phyloP scores from a whole-genome alignment of 257 asterid species.

The Salvia rosmarinus region DNA sequence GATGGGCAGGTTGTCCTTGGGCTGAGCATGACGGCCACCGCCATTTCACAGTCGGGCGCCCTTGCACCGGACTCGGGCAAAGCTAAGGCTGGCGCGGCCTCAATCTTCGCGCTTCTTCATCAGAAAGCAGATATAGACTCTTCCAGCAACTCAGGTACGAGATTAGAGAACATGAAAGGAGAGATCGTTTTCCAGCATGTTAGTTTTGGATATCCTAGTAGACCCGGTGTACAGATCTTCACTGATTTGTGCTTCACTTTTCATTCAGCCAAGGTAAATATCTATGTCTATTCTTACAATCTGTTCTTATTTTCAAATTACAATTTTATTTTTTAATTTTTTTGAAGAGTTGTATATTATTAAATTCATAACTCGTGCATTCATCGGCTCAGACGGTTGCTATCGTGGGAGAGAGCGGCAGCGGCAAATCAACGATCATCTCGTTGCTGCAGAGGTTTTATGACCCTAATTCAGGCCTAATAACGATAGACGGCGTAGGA shows the following conservation, averaged over 20 bases:
- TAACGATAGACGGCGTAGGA: conserved; percentile 46
- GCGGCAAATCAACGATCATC: conserved; percentile 59
- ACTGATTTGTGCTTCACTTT: conserved; percentile 52
- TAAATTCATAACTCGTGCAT: too few relatives aligned
- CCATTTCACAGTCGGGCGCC: conserved; percentile 60
- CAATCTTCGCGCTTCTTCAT: conserved; percentile 60
- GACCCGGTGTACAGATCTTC: conserved; percentile 64
- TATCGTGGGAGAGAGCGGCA: conserved; percentile 61
- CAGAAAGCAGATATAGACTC: conserved; percentile 54
- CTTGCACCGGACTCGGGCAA: conserved; percentile 65
- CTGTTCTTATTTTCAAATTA: too few relatives aligned
- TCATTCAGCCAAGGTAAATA: conserved; percentile 43
- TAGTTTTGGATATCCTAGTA: conserved; percentile 59
- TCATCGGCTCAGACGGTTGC: conserved; percentile 48
- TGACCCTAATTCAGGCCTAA: conserved; percentile 47
- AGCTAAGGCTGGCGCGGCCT: conserved; percentile 59
- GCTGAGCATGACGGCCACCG: conserved; percentile 56
- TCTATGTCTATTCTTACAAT: not conserved
- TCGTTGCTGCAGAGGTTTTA: conserved; percentile 58
- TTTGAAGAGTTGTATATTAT: not conserved
- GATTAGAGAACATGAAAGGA: conserved; percentile 50
- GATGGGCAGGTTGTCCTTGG: conserved; percentile 57
- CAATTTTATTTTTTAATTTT: too few relatives aligned
- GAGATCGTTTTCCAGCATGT: conserved; percentile 55
- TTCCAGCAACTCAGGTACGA: conserved; percentile 40